phyloP scores from a whole-genome alignment of 2,329 filamentous ascomycete species.

The Fusarium dlaminii region DNA sequence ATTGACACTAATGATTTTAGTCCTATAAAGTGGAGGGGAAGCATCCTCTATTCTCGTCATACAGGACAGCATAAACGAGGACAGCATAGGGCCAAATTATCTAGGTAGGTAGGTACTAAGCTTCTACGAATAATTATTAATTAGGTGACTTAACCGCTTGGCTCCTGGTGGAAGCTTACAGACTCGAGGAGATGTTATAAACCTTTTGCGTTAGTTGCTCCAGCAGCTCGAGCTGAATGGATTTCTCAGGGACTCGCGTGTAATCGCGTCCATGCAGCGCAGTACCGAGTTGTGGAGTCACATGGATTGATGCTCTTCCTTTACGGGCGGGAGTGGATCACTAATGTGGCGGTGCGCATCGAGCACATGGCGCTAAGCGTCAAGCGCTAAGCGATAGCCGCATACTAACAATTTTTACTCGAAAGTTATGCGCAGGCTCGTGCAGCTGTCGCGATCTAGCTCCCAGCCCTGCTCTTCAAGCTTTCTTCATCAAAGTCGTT shows the following conservation, averaged over 20 bases:
- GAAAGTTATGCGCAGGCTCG: constrained; percentile 16
- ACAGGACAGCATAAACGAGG: background rate
- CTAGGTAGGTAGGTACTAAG: background rate
- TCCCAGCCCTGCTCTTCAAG: constrained; percentile 24
- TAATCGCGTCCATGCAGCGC: background rate
- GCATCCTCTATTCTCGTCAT: background rate
- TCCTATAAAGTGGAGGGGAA: background rate
- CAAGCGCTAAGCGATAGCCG: constrained; percentile 33
- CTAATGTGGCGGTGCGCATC: constrained; percentile 25
- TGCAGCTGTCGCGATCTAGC: constrained; percentile 30
- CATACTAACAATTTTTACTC: constrained; percentile 20
- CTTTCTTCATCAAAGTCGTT: constrained; percentile 11
- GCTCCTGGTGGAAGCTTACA: too few relatives aligned
- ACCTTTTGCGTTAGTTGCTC: background rate
- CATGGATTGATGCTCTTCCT: background rate
- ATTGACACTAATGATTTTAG: background rate
- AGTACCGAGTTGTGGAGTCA: background rate
- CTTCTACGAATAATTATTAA: background rate
- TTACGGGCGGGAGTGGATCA: background rate
- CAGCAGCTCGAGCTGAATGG: background rate
- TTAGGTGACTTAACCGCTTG: background rate
- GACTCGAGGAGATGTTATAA: background rate
- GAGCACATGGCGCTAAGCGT: constrained; percentile 24
- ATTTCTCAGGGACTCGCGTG: background rate
- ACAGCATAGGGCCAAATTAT: background rate